Evolutionary conservation across 257 asterid genomes (phyloP), one percentile per base, ranked within the genome.

Genomic region (Leptodermis oblonga): DNA sequence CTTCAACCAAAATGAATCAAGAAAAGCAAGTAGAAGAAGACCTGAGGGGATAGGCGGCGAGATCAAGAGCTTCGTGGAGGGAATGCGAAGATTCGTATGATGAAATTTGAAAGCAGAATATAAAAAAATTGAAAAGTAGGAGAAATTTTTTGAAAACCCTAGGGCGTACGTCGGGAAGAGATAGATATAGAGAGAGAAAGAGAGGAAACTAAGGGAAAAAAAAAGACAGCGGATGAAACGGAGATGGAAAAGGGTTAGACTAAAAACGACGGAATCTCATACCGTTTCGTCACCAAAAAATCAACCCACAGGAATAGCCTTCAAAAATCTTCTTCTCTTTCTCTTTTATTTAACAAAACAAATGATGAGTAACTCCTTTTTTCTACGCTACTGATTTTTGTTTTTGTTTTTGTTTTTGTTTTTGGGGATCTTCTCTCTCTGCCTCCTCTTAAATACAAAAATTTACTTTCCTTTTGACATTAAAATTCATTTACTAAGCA

Each of bases 241-340:
- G n/a, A n/a, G n/a, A n/a, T n/a, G n/a, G 59, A 73, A 66, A 66
- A 20, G n/a, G 62, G 33, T 59, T 43, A 28, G 73, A 73, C 77
- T 37, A 45, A 52, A 58, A 43, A 43, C 62, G 54, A 65, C 22
- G n/a, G 59, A 48, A 58, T 36, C 53, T 34, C 11, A 3, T 31
- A 48, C 31, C 30, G 26, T 18, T 39, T 20, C 11, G 26, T 25
- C 42, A 34, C 46, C 66, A 14, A 37, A 22, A 18, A 61, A 61
- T 61, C 66, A 10, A 34, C 13, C 9, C 66, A 41, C 18, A 6
- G 41, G 22, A 5, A 31, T 52, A 20, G 59, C 59, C 59, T 26
- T 52, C 59, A 52, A 52, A 52, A 22, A 52, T 52, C 59, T 52
- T 52, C 59, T 52, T 52, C 59, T 52, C 56, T 52, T 52, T 52